Evolutionary conservation across 2,329 filamentous ascomycete species (phyloP), one percentile per base, ranked within the genome.

Genomic region (Didymella keratinophila): DNA sequence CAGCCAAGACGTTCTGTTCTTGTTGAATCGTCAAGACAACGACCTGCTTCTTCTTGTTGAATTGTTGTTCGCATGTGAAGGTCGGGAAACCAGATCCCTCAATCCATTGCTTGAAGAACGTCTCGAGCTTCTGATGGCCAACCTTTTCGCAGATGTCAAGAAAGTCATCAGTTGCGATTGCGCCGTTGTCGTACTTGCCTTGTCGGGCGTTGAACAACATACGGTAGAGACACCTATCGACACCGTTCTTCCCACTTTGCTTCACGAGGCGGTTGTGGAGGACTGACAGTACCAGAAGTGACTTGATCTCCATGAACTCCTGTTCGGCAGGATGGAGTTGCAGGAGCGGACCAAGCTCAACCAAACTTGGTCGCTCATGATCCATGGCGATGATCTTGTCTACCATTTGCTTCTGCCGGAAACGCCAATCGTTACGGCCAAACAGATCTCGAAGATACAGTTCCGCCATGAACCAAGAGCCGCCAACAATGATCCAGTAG

Each of bases 41-140:
- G 27, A 94, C 93, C 4, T 98, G 83, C 68, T 96, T 91, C 80
- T 99, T 99, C 81, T 98, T 98, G 74, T 99, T 99, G 79, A 99
- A 99, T 18, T 89, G 86, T 65, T 97, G 93, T 37, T 88, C 90
- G 47, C 96, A 91, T 47, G 89, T 84, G 67, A 99, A 96, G 41
- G 88, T 86, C 0, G 96, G 95, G 69, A 93, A 98, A 0, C 96
- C 96, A 16, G 92, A 89, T 11, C 91, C 89, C 63, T 89, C 86
- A 0, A 99, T 86, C 94, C 94, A 99, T 73, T 99, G 94, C 42
- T 89, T 87, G 84, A 96, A 98, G 74, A 99, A 98, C 0, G 87
- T 84, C 62, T 99, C 95, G 0, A 97, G 85, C 73, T 92, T 91
- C 60, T 90, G 89, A 70, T 95, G 92, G 12, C 92, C 92, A 36